These are phyloP conservation scores for Teunomyces pallodes DNA, from an alignment of 805 yeast genomes.

Conservation along the genomic window DNA sequence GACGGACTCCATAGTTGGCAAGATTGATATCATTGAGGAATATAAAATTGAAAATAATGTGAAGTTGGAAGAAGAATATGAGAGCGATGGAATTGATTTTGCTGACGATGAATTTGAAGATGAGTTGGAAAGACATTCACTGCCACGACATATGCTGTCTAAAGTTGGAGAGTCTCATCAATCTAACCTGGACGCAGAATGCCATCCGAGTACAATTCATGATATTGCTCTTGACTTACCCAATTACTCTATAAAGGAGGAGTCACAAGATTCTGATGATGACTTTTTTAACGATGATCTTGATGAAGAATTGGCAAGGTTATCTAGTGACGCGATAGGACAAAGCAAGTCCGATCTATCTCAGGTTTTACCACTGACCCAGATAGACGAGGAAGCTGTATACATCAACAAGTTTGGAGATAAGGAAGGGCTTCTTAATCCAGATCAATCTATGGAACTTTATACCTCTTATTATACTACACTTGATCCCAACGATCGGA, in stretches of 20 bases:
- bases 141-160: background rate
- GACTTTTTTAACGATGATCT: slow-evolving; percentile 21
- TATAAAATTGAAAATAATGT: too few species aligned
- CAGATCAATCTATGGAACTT: slow-evolving; percentile 37
- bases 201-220: background rate
- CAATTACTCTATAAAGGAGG: background rate
- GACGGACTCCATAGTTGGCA: too few species aligned
- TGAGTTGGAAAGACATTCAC: background rate
- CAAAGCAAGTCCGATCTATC: background rate
- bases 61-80: background rate
- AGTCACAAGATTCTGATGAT: slow-evolving; percentile 6
- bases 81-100: background rate
- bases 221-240: background rate
- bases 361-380: background rate
- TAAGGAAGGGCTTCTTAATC: slow-evolving; percentile 40
- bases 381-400: slow-evolving; percentile 12
- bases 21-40: too few species aligned
- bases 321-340: slow-evolving; percentile 7
- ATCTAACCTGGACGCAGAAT: background rate
- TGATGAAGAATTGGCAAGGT: slow-evolving; percentile 18
- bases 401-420: slow-evolving; percentile 19
- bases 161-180: background rate
- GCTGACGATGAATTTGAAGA: background rate
- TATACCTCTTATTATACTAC: slow-evolving; percentile 38
- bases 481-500: slow-evolving; percentile 14